Conservation (phyloP, 2,329 filamentous ascomycete species). For the Colletotrichum sojae region DNA sequence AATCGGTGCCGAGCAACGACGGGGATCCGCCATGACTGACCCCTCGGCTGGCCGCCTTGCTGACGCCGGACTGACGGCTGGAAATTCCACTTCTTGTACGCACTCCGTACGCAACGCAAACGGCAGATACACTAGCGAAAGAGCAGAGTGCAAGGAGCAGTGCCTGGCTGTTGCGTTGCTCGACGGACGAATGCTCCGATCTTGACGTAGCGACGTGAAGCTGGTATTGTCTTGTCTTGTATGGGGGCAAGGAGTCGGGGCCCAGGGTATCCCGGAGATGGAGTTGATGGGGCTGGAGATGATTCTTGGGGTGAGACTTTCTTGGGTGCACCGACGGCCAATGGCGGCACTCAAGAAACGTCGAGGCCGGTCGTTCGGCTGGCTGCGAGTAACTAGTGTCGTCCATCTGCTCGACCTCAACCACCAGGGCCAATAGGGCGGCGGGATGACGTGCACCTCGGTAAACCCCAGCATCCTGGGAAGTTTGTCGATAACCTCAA, state of each 20-base stretch:
- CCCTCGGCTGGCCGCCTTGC: conserved; percentile 8
- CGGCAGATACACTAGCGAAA: not conserved
- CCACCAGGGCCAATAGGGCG: conserved; percentile 34
- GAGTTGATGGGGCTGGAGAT: conserved; percentile 27
- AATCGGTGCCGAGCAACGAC: conserved; percentile 14
- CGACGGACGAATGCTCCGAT: conserved; percentile 4
- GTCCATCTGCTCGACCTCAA: conserved; percentile 31
- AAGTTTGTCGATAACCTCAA: conserved; percentile 37
- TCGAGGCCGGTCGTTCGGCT: conserved; percentile 34
- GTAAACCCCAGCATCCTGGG: conserved; percentile 40
- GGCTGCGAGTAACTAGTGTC: conserved; percentile 38
- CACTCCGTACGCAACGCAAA: not conserved
- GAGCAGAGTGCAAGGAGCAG: not conserved
- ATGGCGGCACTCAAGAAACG: conserved; percentile 23
- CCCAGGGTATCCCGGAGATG: conserved; percentile 14
- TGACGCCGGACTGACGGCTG: conserved; percentile 11
- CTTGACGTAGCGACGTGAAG: conserved; percentile 33
- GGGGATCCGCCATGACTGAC: conserved; percentile 7
- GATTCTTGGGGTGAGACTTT: conserved; percentile 22
- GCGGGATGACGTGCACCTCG: conserved; percentile 41
- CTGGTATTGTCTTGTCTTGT: conserved; percentile 28
- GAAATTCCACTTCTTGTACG: not conserved
- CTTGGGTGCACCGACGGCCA: conserved; percentile 16
- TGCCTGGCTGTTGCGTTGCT: not conserved
- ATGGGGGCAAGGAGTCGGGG: conserved; percentile 25